Conservation (phyloP, 192 early-diverging fungal genomes). For the Fimicolochytrium jonesii region DNA sequence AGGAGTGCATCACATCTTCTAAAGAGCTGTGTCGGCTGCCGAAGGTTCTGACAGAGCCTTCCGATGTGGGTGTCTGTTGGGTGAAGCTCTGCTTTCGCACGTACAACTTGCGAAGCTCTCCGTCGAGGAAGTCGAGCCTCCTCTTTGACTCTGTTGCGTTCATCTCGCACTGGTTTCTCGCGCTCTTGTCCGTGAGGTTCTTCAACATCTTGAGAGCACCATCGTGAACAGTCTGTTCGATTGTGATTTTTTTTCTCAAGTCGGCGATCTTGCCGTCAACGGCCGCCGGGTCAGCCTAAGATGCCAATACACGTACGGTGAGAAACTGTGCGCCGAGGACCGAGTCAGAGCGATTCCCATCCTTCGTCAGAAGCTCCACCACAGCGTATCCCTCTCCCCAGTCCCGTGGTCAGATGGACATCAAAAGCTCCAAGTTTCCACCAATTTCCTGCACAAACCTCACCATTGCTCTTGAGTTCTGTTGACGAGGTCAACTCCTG, state of each 20-base stretch:
- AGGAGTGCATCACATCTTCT: slow-evolving; percentile 7
- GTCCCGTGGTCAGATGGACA: too few species aligned
- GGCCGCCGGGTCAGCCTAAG: slow-evolving; percentile 3
- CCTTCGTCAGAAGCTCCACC: too few species aligned
- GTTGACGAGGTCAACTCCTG: too few species aligned
- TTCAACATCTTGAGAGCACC: slow-evolving; percentile 63
- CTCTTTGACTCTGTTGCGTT: slow-evolving; percentile 22
- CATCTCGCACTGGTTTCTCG: slow-evolving; percentile 63
- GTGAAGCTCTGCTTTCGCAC: slow-evolving; percentile 3
- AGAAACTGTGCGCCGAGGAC: too few species aligned
- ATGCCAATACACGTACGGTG: not conserved
- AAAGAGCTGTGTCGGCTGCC: slow-evolving; percentile 26
- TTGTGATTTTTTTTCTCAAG: slow-evolving; percentile 61
- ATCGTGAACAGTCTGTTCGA: slow-evolving; percentile 64
- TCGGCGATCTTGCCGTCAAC: slow-evolving; percentile 64
- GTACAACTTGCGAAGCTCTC: slow-evolving; percentile 32
- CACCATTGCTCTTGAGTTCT: too few species aligned
- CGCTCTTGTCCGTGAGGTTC: slow-evolving; percentile 60
- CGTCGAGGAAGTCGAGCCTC: slow-evolving; percentile 34
- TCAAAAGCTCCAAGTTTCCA: too few species aligned
- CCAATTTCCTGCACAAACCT: too few species aligned
- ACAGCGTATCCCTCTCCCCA: too few species aligned
- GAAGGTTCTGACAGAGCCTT: not conserved
- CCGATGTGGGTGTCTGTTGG: not conserved
- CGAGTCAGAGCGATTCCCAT: too few species aligned